Evolutionary conservation across 2,329 filamentous ascomycete genomes (phyloP), one percentile per base, ranked within the genome.

Genomic region (Neospermospora avenae): DNA sequence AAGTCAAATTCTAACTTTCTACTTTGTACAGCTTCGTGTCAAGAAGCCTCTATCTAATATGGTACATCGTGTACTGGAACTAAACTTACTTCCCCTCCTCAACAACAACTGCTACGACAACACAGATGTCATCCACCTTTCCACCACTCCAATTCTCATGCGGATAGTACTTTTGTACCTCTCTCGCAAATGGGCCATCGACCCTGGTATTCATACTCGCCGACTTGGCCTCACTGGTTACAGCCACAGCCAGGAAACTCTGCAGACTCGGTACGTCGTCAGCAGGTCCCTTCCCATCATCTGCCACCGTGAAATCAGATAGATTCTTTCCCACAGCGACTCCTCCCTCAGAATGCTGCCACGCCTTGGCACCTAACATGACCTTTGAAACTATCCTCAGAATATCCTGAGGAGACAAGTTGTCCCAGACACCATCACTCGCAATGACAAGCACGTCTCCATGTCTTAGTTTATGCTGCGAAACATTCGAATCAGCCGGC

Each of bases 401-500:
- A 31, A 96, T 88, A 67, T 99, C 92, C 71, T 96, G 90, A 69
- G 92, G 89, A 71, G 91, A 95, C 34, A 99, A 80, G 69, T 99
- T 99, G 74, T 99, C 95, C 83, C 95, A 95, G 4, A 98, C 89
- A 3, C 95, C 95, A 74, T 99, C 95, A 0, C 92, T 96, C 1
- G 92, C 95, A 67, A 99, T 89, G 18, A 99, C 77, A n/a, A 98
- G 79, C 1, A 99, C 88, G 72, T 99, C 95, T 20, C 95, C 95
- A 74, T 98, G 92, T 65, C 89, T 87, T 58, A 98, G 82, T 44
- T 79, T 76, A 73, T 96, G 87, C 61, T 86, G 86, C 16, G 88
- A 88, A 28, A 96, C 83, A 71, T 90, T 89, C 20, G 95, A 90
- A 70, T 98, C 91, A 65, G 85, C 83, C 13, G 95, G 95, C 59